A percentile compares a stretch with the other conserved stretches of the same genome.
Evolutionary conservation across 768 basidiomycete species (phyloP).

Genomic region (Phallus indusiatus): DNA sequence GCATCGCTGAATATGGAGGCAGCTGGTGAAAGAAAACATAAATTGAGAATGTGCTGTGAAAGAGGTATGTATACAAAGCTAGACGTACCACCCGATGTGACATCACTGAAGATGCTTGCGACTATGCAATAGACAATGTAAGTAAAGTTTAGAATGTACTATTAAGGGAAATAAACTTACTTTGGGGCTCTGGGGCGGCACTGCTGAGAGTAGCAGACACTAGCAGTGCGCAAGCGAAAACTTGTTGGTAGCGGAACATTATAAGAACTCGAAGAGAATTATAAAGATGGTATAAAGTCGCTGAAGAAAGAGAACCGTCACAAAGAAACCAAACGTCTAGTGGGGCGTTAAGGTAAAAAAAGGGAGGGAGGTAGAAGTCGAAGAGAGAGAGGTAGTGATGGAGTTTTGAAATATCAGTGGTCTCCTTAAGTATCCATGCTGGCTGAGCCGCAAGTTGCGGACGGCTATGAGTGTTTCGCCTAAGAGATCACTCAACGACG

Average conservation of each 20-base stretch:
- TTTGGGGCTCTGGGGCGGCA: neutral
- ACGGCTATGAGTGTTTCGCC: too few relatives aligned
- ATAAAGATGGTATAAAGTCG: neutral
- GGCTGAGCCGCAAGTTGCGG: too few relatives aligned
- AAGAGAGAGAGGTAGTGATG: too few relatives aligned
- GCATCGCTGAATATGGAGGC: neutral
- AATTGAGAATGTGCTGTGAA: neutral
- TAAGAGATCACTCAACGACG: too few relatives aligned
- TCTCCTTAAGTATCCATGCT: too few relatives aligned
- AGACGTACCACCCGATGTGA: slow-evolving; percentile 1
- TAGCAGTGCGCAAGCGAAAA: neutral
- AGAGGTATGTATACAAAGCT: neutral
- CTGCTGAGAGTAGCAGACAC: neutral
- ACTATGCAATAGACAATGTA: neutral
- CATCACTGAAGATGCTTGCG: neutral
- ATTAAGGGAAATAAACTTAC: neutral
- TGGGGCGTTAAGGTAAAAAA: too few relatives aligned
- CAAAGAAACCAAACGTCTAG: too few relatives aligned
- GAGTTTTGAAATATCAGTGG: too few relatives aligned
- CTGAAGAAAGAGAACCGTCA: neutral
- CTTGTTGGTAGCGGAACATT: neutral
- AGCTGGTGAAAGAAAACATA: neutral
- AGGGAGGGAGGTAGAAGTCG: too few relatives aligned
- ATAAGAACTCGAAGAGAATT: neutral
- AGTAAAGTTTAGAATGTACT: neutral